Conservation (phyloP, 23 red algal species). For the Gracilaria domingensis region DNA sequence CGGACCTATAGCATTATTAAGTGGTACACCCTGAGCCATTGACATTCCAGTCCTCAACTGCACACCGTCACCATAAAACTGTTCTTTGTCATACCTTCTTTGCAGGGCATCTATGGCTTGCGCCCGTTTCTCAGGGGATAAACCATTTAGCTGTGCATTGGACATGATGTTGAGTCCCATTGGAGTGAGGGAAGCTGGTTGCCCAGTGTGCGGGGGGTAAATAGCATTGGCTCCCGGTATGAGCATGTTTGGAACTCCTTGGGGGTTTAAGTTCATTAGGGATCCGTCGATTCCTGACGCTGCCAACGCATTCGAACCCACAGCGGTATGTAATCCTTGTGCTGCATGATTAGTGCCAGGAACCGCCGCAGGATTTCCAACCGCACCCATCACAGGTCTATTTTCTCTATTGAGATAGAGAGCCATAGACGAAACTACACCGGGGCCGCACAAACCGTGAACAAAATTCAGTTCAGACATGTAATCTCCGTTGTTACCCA, state of each 20-base stretch:
- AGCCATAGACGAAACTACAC: not conserved
- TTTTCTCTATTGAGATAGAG: not conserved
- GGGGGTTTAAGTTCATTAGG: not conserved
- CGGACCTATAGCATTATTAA: too few species aligned
- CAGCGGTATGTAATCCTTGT: not conserved
- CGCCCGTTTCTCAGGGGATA: slow-evolving; percentile 4
- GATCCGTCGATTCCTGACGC: not conserved
- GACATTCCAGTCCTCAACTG: too few species aligned
- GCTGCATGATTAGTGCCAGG: slow-evolving; percentile 13
- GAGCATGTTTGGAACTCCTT: slow-evolving; percentile 20
- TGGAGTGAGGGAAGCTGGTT: not conserved
- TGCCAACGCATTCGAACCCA: not conserved
- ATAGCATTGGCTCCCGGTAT: not conserved
- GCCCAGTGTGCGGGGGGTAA: not conserved
- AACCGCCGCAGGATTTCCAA: not conserved
- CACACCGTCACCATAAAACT: not conserved
- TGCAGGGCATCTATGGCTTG: slow-evolving; percentile 13
- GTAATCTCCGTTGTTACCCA: slow-evolving; percentile 20
- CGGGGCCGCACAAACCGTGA: not conserved
- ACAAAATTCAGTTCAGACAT: slow-evolving; percentile 22
- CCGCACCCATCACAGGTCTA: slow-evolving; percentile 1
- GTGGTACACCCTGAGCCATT: too few species aligned
- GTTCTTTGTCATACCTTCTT: not conserved
- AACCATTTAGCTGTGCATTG: not conserved
- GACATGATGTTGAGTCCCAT: not conserved